Percentiles rank a stretch among this genome's conserved stretches.
Evolutionary conservation across 1,284 basidiomycete species (phyloP).

Genomic region (Kwoniella shivajii): DNA sequence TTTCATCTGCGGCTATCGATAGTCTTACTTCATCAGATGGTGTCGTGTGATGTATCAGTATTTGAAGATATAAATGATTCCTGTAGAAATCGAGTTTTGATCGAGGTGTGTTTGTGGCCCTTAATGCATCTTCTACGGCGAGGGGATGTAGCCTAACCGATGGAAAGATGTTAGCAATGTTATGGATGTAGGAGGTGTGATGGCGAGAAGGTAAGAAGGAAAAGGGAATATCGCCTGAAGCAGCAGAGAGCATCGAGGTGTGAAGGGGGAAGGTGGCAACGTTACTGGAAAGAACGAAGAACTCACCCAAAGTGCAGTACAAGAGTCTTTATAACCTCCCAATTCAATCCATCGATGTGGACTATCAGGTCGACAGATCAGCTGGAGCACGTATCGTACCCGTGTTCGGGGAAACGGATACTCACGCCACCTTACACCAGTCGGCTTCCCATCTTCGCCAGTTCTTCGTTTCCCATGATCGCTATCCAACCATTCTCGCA

Average conservation of each 20-base stretch:
- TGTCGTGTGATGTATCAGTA: slow-evolving; percentile 51
- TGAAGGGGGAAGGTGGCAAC: too few species aligned
- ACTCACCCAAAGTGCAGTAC: slow-evolving; percentile 46
- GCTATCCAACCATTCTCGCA: slow-evolving; percentile 48
- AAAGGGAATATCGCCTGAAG: background rate
- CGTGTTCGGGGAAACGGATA: too few species aligned
- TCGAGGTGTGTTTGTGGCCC: slow-evolving; percentile 47
- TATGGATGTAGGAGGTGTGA: too few species aligned
- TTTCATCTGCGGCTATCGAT: slow-evolving; percentile 24
- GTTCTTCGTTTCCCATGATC: slow-evolving; percentile 33
- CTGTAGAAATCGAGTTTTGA: slow-evolving; percentile 54
- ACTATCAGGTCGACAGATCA: too few species aligned
- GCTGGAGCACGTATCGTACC: too few species aligned
- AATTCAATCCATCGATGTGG: slow-evolving; percentile 53
- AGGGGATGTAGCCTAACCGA: slow-evolving; percentile 49
- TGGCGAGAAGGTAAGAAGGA: background rate
- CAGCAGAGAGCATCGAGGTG: too few species aligned
- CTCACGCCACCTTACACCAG: slow-evolving; percentile 50
- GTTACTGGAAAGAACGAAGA: background rate
- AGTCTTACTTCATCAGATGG: slow-evolving; percentile 33
- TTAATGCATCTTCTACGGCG: slow-evolving; percentile 52
- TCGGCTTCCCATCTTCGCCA: slow-evolving; percentile 37
- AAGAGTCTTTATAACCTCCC: slow-evolving; percentile 52
- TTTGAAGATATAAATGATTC: slow-evolving; percentile 52
- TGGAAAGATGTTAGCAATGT: too few species aligned